These are phyloP conservation scores for Trichoderma cornu-damae DNA, from an alignment of 2,329 filamentous ascomycete genomes.

Conservation along the genomic window DNA sequence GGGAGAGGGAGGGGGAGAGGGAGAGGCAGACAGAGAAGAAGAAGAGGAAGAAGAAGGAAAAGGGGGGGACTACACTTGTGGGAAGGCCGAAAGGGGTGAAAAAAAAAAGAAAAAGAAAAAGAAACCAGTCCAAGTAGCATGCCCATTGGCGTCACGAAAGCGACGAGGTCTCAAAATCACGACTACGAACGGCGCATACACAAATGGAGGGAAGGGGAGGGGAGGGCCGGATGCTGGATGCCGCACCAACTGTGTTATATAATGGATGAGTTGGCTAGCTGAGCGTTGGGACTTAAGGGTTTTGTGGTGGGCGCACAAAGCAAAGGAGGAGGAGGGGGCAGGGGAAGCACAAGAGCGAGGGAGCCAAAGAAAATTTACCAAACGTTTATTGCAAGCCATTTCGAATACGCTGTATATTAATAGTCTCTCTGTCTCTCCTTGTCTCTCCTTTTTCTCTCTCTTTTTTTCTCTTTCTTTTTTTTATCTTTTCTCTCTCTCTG, in stretches of 20 bases:
- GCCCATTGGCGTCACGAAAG: not conserved
- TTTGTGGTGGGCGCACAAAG: not conserved
- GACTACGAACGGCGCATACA: not conserved
- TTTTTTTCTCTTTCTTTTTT: not conserved
- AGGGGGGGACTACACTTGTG: too few species aligned
- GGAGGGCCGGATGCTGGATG: not conserved
- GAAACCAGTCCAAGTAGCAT: not conserved
- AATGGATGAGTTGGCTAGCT: conserved; percentile 13
- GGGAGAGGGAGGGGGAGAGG: not conserved
- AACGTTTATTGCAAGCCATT: conserved; percentile 14
- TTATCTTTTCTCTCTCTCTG: not conserved
- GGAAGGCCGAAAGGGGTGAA: not conserved
- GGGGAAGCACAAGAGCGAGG: not conserved
- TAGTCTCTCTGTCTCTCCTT: too few species aligned
- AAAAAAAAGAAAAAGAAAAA: too few species aligned
- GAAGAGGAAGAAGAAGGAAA: not conserved
- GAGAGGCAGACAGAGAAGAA: not conserved
- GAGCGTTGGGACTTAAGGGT: conserved; percentile 7
- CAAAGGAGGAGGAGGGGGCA: not conserved
- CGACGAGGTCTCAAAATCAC: not conserved
- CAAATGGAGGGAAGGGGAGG: not conserved
- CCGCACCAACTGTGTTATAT: conserved; percentile 10
- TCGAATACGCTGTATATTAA: not conserved
- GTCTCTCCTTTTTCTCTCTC: not conserved
- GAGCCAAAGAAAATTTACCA: conserved; percentile 7